Base-by-base conservation (phyloP, 2,329 filamentous ascomycete genomes). In the Peltaster fructicola region DNA sequence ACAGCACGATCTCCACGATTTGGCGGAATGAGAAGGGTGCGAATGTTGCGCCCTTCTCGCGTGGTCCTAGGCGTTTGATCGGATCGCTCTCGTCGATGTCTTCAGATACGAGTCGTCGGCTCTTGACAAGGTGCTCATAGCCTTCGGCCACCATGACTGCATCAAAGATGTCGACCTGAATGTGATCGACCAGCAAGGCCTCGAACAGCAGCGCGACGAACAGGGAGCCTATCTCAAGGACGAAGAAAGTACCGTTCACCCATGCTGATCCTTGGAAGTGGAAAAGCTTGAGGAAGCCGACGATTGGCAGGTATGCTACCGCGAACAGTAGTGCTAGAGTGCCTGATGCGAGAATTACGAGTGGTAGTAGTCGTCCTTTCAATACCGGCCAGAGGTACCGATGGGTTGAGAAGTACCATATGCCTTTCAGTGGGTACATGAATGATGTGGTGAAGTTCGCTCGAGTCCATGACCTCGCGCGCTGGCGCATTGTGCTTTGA, bases 21-120 rank as follows among this genome's bases (percentile, higher is more conserved):
- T 93, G 85, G n/a, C 79, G 68, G 26, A 92, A 57, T 27, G 79
- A 91, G 61, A 90, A 93, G 0, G 85, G 85, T 6, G 77, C 73
- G 51, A 88, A 93, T 10, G 80, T 63, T 1, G 81, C 78, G 2
- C 70, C 61, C 12, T 58, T 68, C 0, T 74, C 82, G 1, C 82
- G 80, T 36, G 80, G 82, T 14, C 84, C 85, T 1, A 95, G 68
- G 51, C 74, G 73, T 45, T 74, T 74, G 23, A 88, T 71, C 0
- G 81, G 67, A 23, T 73, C 68, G 1, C 70, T 70, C 31, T 84
- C 73, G 14, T 74, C 67, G 2, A 71, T 71, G 30, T 82, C 71
- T 68, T 73, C 41, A 73, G 59, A 31, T 54, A 50, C 79, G 56
- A 37, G 76, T 62, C 24, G 68, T 61, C 12, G 35, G 8, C 27